These are phyloP conservation scores for Lachancea sp. DNA, from an alignment of 805 yeast genomes.

Conservation along the genomic window DNA sequence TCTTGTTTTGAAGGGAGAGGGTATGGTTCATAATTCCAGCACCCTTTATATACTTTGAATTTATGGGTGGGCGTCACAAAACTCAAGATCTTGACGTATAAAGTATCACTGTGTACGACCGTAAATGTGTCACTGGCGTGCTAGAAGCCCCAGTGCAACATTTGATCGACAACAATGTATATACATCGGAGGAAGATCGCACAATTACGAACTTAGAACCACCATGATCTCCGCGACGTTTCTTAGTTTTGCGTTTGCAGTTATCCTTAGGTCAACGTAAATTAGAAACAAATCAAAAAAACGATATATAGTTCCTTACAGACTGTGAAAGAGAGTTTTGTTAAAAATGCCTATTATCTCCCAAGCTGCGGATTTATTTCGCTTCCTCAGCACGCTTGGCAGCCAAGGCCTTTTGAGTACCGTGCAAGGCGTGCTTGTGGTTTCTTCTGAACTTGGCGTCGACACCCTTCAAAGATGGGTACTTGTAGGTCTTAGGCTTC, in stretches of 20 bases:
- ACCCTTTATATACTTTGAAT: too few species aligned
- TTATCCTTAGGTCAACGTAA: neutral
- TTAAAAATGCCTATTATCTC: conserved; percentile 1
- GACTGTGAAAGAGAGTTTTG: neutral
- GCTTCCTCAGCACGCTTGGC: conserved; percentile 59
- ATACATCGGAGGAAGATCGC: too few species aligned
- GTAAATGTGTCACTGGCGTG: conserved; percentile 4
- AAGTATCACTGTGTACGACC: conserved; percentile 3
- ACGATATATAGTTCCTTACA: neutral
- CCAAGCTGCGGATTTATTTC: conserved; percentile 12
- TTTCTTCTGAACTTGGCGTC: conserved; percentile 99
- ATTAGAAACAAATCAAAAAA: neutral
- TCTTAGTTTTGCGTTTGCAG: neutral
- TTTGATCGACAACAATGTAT: neutral
- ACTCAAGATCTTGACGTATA: neutral
- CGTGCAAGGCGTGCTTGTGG: conserved; percentile 99
- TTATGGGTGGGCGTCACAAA: neutral
- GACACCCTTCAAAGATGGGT: conserved; percentile 97
- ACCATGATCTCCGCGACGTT: too few species aligned
- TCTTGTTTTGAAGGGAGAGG: too few species aligned
- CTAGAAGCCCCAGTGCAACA: neutral
- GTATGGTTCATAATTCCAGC: too few species aligned
- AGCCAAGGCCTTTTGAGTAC: conserved; percentile 92
- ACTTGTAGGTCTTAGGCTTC: conserved; percentile 97
- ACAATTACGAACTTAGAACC: neutral